Evolutionary conservation across 371 early-diverging fungal species (phyloP), one percentile per base, ranked within the genome.

Genomic region (Mortierella sp.): DNA sequence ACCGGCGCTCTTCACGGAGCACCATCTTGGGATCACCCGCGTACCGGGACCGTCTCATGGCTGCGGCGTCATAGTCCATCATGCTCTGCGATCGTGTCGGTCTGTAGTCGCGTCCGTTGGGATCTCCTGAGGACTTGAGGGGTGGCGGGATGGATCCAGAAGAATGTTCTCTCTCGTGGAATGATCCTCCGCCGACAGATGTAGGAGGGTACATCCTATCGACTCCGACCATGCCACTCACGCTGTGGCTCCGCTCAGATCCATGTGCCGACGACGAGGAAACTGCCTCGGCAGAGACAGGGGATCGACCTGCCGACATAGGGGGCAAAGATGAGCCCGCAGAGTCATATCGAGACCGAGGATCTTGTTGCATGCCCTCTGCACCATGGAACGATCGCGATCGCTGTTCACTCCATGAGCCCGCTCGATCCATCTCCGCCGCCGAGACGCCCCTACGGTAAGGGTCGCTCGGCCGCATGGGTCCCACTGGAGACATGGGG

Each of bases 381-480:
- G 59, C 21, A 37, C 75, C 82, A 34, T 83, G 83, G 48, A 77
- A 80, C 34, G 83, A 79, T 40, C 83, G 48, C 11, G 83, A 83
- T 8, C 83, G 77, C 31, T 79, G 80, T 26, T 83, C 83, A 10
- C 64, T 75, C 83, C 83, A 83, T 10, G 61, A 34, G 31, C 26
- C 19, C 8, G 37, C 70, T 11, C 77, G 83, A 54, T 83, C 83
- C 31, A 79, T 74, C 21, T 83, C 83, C 3, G 82, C 67, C 72
- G 74, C 69, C 16, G 76, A 21, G 0, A 77, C 75, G 34, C 74
- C 59, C 14, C 82, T 75, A 24, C 75, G 78, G 51, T 57, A 74
- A 3, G 72, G 21, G 6, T 81, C 81, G 9, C 43, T 50, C 28
- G 77, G 53, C 34, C 80, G 57, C 48, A 69, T 43, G 34, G 71